A percentile compares a stretch with the other conserved stretches of the same genome.
Conservation (phyloP, 768 basidiomycete species). For the Suillus brevipes region DNA sequence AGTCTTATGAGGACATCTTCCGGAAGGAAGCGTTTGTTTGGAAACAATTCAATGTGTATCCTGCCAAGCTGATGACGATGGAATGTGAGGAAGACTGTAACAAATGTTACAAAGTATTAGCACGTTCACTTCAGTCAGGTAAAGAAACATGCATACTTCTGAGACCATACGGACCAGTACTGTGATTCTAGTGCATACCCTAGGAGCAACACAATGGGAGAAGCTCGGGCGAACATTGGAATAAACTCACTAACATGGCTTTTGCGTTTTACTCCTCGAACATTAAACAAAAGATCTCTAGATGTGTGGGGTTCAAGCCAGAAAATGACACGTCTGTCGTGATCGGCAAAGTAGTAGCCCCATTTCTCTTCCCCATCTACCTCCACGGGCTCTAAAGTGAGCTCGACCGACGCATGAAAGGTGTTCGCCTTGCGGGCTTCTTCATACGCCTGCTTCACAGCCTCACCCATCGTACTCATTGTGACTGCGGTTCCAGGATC, state of each 20-base stretch:
- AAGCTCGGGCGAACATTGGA: neutral
- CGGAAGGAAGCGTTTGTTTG: conserved; percentile 22
- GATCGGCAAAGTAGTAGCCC: conserved; percentile 10
- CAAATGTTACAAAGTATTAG: neutral
- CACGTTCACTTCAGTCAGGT: neutral
- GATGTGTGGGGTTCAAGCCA: conserved; percentile 3
- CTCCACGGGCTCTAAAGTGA: neutral
- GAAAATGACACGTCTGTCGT: conserved; percentile 2
- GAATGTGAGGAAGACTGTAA: neutral
- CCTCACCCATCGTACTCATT: neutral
- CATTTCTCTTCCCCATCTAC: neutral
- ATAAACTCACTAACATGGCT: conserved; percentile 8
- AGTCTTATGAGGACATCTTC: conserved; percentile 3
- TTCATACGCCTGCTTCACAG: neutral
- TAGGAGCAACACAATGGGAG: neutral
- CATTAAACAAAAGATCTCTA: neutral
- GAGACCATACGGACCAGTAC: conserved; percentile 6
- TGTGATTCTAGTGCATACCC: conserved; percentile 11
- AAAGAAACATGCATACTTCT: neutral
- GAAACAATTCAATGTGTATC: conserved; percentile 8
- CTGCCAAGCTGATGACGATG: neutral
- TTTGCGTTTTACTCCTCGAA: conserved; percentile 1
- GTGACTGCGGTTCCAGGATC: neutral
- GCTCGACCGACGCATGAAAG: neutral
- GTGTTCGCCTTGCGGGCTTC: neutral